Base-by-base conservation (phyloP, 2,329 filamentous ascomycete species). In the Zymoseptoria pseudotritici region DNA sequence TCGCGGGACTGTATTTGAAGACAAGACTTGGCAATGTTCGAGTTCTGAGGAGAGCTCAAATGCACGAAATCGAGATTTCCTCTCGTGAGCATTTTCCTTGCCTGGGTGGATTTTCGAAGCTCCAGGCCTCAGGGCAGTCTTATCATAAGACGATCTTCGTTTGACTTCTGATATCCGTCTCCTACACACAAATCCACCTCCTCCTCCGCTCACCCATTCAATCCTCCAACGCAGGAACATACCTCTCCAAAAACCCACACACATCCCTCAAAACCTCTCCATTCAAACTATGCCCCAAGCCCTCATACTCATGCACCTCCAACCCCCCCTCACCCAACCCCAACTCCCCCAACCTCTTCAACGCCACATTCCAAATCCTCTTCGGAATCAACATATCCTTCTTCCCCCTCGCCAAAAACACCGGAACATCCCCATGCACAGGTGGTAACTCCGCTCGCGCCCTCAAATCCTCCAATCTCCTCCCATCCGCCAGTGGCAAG, bases 321-420 rank as follows among this genome's bases (percentile, higher is more conserved):
- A 79, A 62, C 53, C 66, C 67, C 22, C 72, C 73, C 67, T 77
- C 59, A 58, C 71, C 70, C 52, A 78, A 70, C 0, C 76, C 75
- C 56, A 78, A 63, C 22, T 72, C 73, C 58, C 71, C 68, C 59
- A 78, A 67, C 52, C 71, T 73, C 62, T 78, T 74, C 59, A 76
- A 63, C 57, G 74, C 80, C 29, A 79, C 65, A 24, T 75, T 73
- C 67, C 76, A 75, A 55, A 76, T 72, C 24, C 74, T 63, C 58
- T 72, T 76, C 0, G 79, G 79, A 22, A 83, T 74, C 59, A 82
- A 64, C 69, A 74, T 74, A 67, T 82, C 80, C 56, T 70, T 75
- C 55, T 70, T 75, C 2, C 79, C 80, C 64, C 79, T 75, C 21
- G 72, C 78, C 26, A 82, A 61, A 56, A 82, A 81, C 5, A 80